Base-by-base conservation (phyloP, 306 rosid genomes). In the Dalbergia cultrata region DNA sequence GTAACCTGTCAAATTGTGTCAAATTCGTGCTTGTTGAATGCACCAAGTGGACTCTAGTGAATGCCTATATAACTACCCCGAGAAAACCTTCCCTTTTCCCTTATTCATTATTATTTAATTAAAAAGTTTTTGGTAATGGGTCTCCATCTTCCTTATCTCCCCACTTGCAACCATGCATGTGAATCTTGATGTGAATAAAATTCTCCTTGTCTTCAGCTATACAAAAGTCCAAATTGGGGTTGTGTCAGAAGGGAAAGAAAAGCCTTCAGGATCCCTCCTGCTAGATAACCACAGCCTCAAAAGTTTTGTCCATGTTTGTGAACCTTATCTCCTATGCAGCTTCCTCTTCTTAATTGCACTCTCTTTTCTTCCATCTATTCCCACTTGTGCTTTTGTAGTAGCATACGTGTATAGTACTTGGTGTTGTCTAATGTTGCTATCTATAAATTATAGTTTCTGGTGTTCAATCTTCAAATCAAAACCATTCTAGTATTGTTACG, bases 201-300 rank as follows among this genome's bases (percentile, higher is more conserved):
- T 87, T 85, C 83, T 69, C 59, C 72, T 57, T 65, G 90, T 79
- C 95, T 90, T 90, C 81, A 71, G 65, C 81, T 75, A 73, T 68
- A 87, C 91, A 84, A 90, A 90, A 89, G 90, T 85, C 88, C 83
- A 81, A 81, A 72, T 59, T 72, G 83, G 82, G 80, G 65, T 88
- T 82, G 65, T 62, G 61, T 78, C 87, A 76, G 22, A 50, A n/a
- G 19, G 44, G n/a, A 49, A 80, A 81, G 45, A 45, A 49, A 72
- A 39, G 13, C 37, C 78, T 34, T 50, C 68, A 17, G 22, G 64
- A 73, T 44, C 74, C 58, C 52, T 74, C 61, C 2, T 56, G 77
- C 14, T 41, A 74, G 26, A 76, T 76, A 75, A 77, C 78, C 68
- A 81, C 60, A 72, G 62, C 47, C 82, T 61, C 59, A 17, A 17